Evolutionary conservation across 2,329 filamentous ascomycete species (phyloP).

Genomic region (Proliferodiscus dingleyae): DNA sequence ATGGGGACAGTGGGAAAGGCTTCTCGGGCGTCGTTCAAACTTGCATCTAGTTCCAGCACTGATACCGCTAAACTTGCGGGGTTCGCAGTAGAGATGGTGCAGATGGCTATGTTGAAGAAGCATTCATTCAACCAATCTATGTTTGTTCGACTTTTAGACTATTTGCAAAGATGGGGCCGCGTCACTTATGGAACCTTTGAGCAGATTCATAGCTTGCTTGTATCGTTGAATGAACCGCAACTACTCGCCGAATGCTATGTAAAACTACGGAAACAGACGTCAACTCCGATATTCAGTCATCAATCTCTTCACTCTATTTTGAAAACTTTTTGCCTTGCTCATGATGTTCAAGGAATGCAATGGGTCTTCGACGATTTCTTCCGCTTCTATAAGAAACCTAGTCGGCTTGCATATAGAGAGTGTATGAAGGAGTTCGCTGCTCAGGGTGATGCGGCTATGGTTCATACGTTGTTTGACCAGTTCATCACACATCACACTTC

Average conservation of each 20-base stretch:
- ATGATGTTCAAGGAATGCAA: slow-evolving; percentile 33
- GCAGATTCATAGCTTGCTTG: slow-evolving; percentile 16
- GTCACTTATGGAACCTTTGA: slow-evolving; percentile 17
- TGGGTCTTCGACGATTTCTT: slow-evolving; percentile 35
- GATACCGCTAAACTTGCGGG: slow-evolving; percentile 6
- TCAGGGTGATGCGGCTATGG: slow-evolving; percentile 40
- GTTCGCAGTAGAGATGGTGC: slow-evolving; percentile 19
- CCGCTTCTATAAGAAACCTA: slow-evolving; percentile 27
- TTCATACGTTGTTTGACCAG: slow-evolving; percentile 41
- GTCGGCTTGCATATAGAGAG: slow-evolving; percentile 27
- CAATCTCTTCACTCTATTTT: slow-evolving; percentile 28
- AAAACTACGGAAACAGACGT: slow-evolving; percentile 11
- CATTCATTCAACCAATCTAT: slow-evolving; percentile 11
- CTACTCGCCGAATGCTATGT: slow-evolving; percentile 24
- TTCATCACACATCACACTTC: slow-evolving; percentile 20
- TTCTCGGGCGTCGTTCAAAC: background rate
- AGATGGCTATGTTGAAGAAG: slow-evolving; percentile 13
- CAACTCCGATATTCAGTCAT: slow-evolving; percentile 14
- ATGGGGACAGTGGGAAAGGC: background rate
- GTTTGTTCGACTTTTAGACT: slow-evolving; percentile 17
- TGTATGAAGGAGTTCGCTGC: slow-evolving; percentile 39
- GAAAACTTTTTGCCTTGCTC: slow-evolving; percentile 26
- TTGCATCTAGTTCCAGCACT: background rate
- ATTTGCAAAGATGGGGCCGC: slow-evolving; percentile 19
- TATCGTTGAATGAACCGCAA: slow-evolving; percentile 15